Conservation (phyloP, 2,329 filamentous ascomycete genomes). For the Cordyceps tenuipes region DNA sequence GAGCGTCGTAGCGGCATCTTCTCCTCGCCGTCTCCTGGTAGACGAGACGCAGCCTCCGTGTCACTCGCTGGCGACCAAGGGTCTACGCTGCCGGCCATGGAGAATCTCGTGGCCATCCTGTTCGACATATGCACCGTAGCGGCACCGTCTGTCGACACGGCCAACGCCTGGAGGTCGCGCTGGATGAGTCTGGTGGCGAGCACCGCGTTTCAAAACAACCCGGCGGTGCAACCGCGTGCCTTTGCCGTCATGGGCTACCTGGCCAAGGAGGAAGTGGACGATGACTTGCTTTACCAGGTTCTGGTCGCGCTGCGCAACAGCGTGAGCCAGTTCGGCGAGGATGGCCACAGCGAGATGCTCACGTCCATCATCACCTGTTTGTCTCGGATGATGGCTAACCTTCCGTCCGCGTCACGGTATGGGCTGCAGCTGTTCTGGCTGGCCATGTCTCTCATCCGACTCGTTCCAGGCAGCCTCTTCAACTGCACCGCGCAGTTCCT, state of each 20-base stretch:
- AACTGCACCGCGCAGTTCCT: conserved; percentile 58
- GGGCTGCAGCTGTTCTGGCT: conserved; percentile 64
- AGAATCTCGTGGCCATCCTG: conserved; percentile 52
- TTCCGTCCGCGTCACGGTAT: conserved; percentile 58
- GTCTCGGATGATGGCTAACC: conserved; percentile 63
- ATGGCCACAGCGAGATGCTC: conserved; percentile 58
- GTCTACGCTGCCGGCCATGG: conserved; percentile 45
- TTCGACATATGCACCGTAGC: conserved; percentile 57
- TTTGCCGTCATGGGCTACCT: conserved; percentile 66
- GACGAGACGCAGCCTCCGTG: conserved; percentile 46
- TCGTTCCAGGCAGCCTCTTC: conserved; percentile 55
- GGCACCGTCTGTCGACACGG: conserved; percentile 54
- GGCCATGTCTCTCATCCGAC: conserved; percentile 55
- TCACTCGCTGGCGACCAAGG: conserved; percentile 46
- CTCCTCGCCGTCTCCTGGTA: conserved; percentile 35
- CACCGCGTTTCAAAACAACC: conserved; percentile 65
- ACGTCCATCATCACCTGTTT: conserved; percentile 58
- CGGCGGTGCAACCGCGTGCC: conserved; percentile 59
- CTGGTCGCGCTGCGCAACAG: conserved; percentile 59
- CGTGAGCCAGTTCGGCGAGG: conserved; percentile 55
- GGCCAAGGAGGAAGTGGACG: conserved; percentile 62
- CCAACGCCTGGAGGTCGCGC: conserved; percentile 61
- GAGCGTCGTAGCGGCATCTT: conserved; percentile 53
- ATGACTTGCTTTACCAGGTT: conserved; percentile 63
- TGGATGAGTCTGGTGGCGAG: conserved; percentile 69